Conservation (phyloP, 2,329 filamentous ascomycete species). For the Furcasterigmium furcatum region DNA sequence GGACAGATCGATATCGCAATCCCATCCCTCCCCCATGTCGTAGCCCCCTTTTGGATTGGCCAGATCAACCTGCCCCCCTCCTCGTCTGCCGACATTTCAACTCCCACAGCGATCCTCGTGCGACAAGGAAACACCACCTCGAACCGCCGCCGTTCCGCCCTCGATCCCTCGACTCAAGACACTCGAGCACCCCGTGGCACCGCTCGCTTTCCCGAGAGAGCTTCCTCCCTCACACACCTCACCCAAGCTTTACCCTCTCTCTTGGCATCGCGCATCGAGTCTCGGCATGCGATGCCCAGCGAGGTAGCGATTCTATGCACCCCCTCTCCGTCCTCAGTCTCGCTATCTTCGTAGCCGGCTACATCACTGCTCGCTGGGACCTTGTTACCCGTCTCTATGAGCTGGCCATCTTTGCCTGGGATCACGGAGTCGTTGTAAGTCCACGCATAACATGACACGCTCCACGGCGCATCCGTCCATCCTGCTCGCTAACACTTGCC, state of each 20-base stretch:
- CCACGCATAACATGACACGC: neutral
- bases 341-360: conserved; percentile 98
- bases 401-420: conserved; percentile 94
- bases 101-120: neutral
- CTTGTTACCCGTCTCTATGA: conserved; percentile 96
- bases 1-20: neutral
- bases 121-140: neutral
- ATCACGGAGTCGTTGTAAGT: conserved; percentile 92
- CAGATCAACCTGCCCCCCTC: neutral
- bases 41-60: neutral
- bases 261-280: conserved; percentile 10
- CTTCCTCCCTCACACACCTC: neutral
- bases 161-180: neutral
- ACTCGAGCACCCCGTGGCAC: no score
- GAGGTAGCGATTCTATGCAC: conserved; percentile 73
- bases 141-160: neutral
- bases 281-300: conserved; percentile 40
- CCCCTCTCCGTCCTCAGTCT: conserved; percentile 93
- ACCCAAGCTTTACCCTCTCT: conserved; percentile 2
- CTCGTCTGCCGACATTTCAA: neutral
- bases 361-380: conserved; percentile 99
- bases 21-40: neutral
- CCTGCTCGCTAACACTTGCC: conserved; percentile 4
- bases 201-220: no score
- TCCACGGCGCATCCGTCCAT: conserved; percentile 5